These are phyloP conservation scores for Akanthomyces uredinophilus DNA, from an alignment of 2,329 filamentous ascomycete species.

Conservation along the genomic window DNA sequence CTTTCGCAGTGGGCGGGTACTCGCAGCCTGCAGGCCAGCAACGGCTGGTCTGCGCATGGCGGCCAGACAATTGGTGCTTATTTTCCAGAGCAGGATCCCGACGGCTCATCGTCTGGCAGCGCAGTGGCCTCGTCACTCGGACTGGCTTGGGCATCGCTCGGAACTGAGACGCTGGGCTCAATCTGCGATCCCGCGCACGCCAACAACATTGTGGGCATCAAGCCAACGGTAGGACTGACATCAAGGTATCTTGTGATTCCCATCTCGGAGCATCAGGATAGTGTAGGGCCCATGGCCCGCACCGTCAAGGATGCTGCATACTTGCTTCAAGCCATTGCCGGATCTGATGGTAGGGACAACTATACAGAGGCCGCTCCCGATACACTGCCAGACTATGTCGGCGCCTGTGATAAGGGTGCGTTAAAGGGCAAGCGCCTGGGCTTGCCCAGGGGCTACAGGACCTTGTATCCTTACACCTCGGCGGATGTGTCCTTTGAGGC, in stretches of 20 bases:
- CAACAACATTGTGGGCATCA: slow-evolving; percentile 64
- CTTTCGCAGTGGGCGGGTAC: slow-evolving; percentile 62
- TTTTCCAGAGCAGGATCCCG: slow-evolving; percentile 55
- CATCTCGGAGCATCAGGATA: slow-evolving; percentile 60
- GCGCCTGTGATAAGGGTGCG: slow-evolving; percentile 48
- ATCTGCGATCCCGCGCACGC: slow-evolving; percentile 50
- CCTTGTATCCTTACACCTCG: slow-evolving; percentile 33
- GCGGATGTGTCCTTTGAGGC: slow-evolving; percentile 32
- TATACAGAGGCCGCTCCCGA: slow-evolving; percentile 56
- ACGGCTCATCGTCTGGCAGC: slow-evolving; percentile 57
- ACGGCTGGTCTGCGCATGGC: slow-evolving; percentile 61
- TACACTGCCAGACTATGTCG: slow-evolving; percentile 54
- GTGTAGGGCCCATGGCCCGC: slow-evolving; percentile 58
- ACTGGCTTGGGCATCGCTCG: slow-evolving; percentile 42
- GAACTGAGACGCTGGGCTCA: slow-evolving; percentile 56
- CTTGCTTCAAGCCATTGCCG: slow-evolving; percentile 58
- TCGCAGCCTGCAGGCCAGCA: slow-evolving; percentile 50
- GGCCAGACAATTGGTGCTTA: slow-evolving; percentile 60
- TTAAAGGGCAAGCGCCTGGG: slow-evolving; percentile 58
- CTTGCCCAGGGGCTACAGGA: slow-evolving; percentile 49
- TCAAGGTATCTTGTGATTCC: slow-evolving; percentile 61
- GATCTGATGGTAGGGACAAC: slow-evolving; percentile 55
- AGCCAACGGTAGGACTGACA: slow-evolving; percentile 62
- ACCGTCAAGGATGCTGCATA: slow-evolving; percentile 62
- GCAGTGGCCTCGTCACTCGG: slow-evolving; percentile 56